Evolutionary conservation across 495 filamentous ascomycete genomes (phyloP), one percentile per base, ranked within the genome.

Genomic region (Tricharina praecox): DNA sequence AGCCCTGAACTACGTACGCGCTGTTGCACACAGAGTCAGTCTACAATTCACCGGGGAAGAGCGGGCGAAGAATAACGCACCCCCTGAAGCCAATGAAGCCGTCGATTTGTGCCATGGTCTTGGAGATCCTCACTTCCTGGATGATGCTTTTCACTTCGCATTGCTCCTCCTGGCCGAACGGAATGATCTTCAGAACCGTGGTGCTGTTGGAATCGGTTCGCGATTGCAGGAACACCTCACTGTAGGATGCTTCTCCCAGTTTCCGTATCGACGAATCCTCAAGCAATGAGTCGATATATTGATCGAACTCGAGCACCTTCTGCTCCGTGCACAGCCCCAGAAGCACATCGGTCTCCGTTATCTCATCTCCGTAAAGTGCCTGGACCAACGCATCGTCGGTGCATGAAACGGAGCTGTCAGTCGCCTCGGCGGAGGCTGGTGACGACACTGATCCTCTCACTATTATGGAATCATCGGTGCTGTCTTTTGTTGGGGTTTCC

Each of bases 121-220:
- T 24, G 8, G 58, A 61, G 10, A 61, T 61, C 19, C 50, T 47
- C 25, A 61, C 48, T 37, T 61, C 58, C 25, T 61, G 57, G 21
- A 61, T 37, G 44, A 61, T 54, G 10, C 37, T 35, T 7, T 33
- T 26, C 11, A 61, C 37, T 1, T 28, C 47, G 21, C 58, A 61
- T 45, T 61, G 58, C 16, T 54, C 53, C 13, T 16, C 5, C 3
- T 48, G 39, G 15, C 47, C 57, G 46, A 61, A 61, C 15, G 58
- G 58, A 33, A 61, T 61, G 32, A 61, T 55, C 34, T 61, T 61
- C 15, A 60, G 46, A 21, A 61, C 58, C 2, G 51, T 61, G 15
- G 51, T 38, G 10, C 35, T 23, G 11, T 30, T 21, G 20, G 4
- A 24, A 18, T 33, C 28, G 13, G 47, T 23, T 2, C 40, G 36